A percentile compares a stretch with the other conserved stretches of the same genome.
phyloP scores from a whole-genome alignment of 768 basidiomycete species.

The Mycena albidolilacea region DNA sequence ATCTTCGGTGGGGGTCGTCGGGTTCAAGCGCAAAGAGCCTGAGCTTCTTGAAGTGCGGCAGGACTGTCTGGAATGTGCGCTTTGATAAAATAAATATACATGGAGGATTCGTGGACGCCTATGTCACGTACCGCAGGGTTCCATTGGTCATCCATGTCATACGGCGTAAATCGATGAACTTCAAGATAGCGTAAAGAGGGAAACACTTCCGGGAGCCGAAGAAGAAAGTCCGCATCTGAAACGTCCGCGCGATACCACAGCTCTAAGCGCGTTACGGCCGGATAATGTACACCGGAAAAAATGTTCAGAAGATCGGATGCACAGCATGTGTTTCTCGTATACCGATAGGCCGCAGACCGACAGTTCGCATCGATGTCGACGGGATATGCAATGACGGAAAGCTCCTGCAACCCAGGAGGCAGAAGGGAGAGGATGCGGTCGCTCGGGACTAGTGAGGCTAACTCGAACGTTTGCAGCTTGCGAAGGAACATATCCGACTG shows the following conservation, averaged over 20 bases:
- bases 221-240: background rate
- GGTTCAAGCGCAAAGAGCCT: background rate
- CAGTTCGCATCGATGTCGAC: no score
- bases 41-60: background rate
- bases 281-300: background rate
- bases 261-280: background rate
- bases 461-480: background rate
- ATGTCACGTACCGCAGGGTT: background rate
- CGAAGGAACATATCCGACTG: background rate
- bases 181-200: background rate
- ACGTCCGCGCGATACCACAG: background rate
- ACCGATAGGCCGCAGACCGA: background rate
- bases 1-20: background rate
- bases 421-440: slow-evolving; percentile 4
- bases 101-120: no score
- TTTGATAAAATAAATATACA: no score
- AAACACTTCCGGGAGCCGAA: background rate
- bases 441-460: background rate
- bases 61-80: no score
- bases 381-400: slow-evolving; percentile 3
- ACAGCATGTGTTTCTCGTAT: background rate
- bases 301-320: background rate
- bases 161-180: background rate
- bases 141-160: background rate
- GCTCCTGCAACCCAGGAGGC: background rate